A percentile compares a stretch with the other conserved stretches of the same genome.
Conservation (phyloP, 2,329 filamentous ascomycete genomes). For the Aureobasidium subglaciale region DNA sequence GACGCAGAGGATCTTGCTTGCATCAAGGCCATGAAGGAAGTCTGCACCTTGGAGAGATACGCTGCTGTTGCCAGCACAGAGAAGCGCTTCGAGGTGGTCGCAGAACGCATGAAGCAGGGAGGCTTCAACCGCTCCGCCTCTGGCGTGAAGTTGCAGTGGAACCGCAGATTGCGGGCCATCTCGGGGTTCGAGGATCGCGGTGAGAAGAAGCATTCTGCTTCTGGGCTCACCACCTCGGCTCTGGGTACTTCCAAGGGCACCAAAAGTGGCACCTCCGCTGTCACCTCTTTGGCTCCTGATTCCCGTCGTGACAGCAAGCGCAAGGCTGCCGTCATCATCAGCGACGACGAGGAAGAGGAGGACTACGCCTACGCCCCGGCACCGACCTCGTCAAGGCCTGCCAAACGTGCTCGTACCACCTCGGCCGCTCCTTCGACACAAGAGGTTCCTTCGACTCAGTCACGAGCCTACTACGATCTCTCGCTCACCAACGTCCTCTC, state of each 20-base stretch:
- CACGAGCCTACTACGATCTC: neutral
- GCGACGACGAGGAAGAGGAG: neutral
- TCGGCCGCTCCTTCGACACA: neutral
- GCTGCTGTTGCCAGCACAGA: conserved; percentile 3
- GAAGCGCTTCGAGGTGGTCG: conserved; percentile 5
- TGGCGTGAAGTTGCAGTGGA: conserved; percentile 17
- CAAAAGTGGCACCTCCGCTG: neutral
- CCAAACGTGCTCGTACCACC: neutral
- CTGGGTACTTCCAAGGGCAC: neutral
- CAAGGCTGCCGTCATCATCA: neutral
- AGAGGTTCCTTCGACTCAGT: neutral
- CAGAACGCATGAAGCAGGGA: neutral
- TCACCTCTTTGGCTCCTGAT: neutral
- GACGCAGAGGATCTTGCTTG: conserved; percentile 13
- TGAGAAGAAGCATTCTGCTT: neutral
- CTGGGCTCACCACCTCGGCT: conserved; percentile 6
- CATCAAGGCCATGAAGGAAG: conserved; percentile 3
- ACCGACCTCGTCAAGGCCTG: neutral
- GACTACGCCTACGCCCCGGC: neutral
- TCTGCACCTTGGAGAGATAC: neutral
- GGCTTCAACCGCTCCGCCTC: conserved; percentile 8
- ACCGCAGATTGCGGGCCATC: conserved; percentile 11
- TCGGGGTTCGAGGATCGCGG: conserved; percentile 12
- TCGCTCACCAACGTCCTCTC: neutral
- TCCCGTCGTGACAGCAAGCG: neutral